These are phyloP conservation scores for Pilaira anomala DNA, from an alignment of 192 early-diverging fungal genomes.

Conservation along the genomic window DNA sequence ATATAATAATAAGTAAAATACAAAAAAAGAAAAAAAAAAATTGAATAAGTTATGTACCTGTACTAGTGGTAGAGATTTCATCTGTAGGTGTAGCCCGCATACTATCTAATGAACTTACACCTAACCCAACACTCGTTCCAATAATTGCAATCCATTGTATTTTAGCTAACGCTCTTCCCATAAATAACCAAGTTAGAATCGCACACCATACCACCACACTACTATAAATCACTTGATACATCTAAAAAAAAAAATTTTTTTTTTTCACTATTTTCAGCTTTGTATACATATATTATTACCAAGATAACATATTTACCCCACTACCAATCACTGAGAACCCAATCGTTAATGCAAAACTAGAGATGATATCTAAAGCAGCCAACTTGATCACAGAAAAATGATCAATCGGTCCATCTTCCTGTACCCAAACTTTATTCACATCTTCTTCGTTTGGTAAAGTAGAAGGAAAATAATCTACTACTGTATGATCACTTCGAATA, in stretches of 20 bases:
- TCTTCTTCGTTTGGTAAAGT: slow-evolving; percentile 22
- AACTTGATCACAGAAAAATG: slow-evolving; percentile 31
- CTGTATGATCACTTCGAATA: background rate
- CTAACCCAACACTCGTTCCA: slow-evolving; percentile 52
- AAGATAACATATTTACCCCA: slow-evolving; percentile 39
- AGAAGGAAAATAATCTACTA: slow-evolving; percentile 10
- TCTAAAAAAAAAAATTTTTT: slow-evolving; percentile 29
- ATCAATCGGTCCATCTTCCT: slow-evolving; percentile 31
- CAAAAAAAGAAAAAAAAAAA: background rate
- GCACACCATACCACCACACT: slow-evolving; percentile 64
- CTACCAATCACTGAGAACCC: slow-evolving; percentile 57
- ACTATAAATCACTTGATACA: slow-evolving; percentile 61
- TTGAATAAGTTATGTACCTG: background rate
- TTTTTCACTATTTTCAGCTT: background rate
- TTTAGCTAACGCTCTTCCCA: slow-evolving; percentile 42
- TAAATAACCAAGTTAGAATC: slow-evolving; percentile 50
- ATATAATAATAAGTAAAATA: slow-evolving; percentile 9
- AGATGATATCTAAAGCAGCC: slow-evolving; percentile 47
- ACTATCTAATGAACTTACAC: slow-evolving; percentile 45
- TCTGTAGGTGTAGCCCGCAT: slow-evolving; percentile 3
- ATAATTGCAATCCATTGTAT: slow-evolving; percentile 53
- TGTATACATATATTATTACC: slow-evolving; percentile 22
- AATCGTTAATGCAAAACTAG: slow-evolving; percentile 51
- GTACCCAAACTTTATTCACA: background rate
- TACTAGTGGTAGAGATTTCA: background rate